Evolutionary conservation across 495 filamentous ascomycete species (phyloP).

Genomic region (Daldinia concentrica): DNA sequence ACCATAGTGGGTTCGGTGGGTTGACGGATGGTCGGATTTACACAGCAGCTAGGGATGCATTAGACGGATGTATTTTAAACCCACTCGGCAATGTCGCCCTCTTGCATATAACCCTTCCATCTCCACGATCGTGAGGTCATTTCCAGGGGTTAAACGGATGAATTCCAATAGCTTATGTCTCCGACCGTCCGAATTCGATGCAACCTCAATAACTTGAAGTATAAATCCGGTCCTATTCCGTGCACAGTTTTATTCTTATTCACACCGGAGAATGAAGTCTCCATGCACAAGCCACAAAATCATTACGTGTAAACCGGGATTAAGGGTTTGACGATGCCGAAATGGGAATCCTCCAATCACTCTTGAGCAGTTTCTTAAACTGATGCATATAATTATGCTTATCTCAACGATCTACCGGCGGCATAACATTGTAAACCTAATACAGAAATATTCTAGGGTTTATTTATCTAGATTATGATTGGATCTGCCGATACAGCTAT

Average conservation of each 20-base stretch:
- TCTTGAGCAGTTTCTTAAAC: neutral
- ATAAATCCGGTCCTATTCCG: neutral
- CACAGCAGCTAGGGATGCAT: neutral
- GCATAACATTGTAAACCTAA: neutral
- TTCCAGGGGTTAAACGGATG: constrained; percentile 1
- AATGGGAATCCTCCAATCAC: neutral
- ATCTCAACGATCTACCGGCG: neutral
- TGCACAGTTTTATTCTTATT: neutral
- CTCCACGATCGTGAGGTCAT: constrained; percentile 14
- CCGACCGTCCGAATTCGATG: constrained; percentile 34
- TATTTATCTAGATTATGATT: neutral
- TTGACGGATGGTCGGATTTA: constrained; percentile 28
- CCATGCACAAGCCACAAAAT: neutral
- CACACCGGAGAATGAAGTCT: neutral
- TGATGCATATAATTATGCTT: neutral
- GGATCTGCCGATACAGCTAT: neutral
- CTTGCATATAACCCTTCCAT: neutral
- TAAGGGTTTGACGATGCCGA: neutral
- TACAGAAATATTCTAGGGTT: neutral
- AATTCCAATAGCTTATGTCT: constrained; percentile 6
- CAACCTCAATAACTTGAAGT: constrained; percentile 9
- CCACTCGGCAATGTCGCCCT: neutral
- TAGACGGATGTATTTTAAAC: constrained; percentile 11
- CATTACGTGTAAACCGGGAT: neutral
- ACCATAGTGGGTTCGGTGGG: neutral